Evolutionary conservation across 805 yeast species (phyloP).

Genomic region (Yarrowia sp.): DNA sequence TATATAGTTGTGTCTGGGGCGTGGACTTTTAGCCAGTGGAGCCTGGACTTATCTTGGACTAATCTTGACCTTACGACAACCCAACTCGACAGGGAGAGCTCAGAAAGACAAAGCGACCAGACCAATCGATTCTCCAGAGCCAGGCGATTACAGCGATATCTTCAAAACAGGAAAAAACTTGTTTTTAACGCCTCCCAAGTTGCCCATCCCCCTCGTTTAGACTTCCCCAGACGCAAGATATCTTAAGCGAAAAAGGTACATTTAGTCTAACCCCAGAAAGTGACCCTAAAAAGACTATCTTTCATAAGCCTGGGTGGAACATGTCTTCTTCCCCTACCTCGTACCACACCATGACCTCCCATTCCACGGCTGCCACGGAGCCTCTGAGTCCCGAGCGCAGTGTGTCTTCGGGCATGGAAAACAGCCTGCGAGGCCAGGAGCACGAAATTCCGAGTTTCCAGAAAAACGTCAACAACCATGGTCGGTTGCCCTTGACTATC

Average conservation of each 20-base stretch:
- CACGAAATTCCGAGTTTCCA: conserved; percentile 22
- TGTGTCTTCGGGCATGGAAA: conserved; percentile 11
- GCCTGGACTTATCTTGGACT: neutral
- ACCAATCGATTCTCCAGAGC: too few relatives aligned
- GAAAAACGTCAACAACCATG: conserved; percentile 34
- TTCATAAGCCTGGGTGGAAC: neutral
- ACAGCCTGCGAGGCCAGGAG: neutral
- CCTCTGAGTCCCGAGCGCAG: conserved; percentile 26
- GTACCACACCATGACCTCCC: conserved; percentile 12
- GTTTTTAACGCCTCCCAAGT: too few relatives aligned
- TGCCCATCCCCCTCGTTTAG: neutral
- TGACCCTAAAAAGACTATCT: neutral
- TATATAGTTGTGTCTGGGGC: neutral
- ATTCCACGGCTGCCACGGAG: conserved; percentile 26
- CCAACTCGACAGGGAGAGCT: too few relatives aligned
- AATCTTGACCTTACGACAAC: too few relatives aligned
- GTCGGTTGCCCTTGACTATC: conserved; percentile 1
- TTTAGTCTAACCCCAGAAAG: conserved; percentile 22
- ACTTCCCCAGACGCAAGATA: conserved; percentile 18
- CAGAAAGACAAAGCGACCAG: too few relatives aligned
- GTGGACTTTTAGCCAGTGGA: neutral
- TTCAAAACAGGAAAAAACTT: too few relatives aligned
- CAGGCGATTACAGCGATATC: too few relatives aligned
- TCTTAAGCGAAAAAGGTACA: conserved; percentile 26
- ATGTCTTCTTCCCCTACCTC: conserved; percentile 18